A percentile compares a stretch with the other conserved stretches of the same genome.
These are phyloP conservation scores for Alternaria sp. DNA, from an alignment of 2,329 filamentous ascomycete species.

Conservation along the genomic window DNA sequence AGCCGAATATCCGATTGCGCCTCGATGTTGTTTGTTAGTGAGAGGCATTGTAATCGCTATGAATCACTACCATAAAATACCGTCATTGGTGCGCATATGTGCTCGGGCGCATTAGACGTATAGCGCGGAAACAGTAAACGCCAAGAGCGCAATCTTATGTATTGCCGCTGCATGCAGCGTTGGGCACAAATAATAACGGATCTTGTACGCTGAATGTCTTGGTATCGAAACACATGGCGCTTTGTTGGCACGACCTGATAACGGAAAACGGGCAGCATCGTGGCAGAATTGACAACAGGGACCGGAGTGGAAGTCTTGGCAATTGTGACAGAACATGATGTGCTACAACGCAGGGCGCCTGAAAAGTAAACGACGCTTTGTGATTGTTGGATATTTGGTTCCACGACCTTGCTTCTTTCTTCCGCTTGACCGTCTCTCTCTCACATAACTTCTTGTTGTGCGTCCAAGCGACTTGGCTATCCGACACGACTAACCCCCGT, in stretches of 20 bases:
- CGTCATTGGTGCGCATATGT: not conserved
- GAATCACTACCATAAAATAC: slow-evolving; percentile 1
- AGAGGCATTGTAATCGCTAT: slow-evolving; percentile 4
- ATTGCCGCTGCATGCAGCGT: not conserved
- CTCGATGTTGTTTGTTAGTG: slow-evolving; percentile 5
- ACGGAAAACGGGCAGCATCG: not conserved
- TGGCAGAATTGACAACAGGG: not conserved
- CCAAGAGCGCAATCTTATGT: slow-evolving; percentile 2
- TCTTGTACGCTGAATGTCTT: not conserved
- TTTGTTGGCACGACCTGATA: slow-evolving; percentile 6
- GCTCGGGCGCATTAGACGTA: not conserved
- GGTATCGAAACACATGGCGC: not conserved
- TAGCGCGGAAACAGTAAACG: not conserved
- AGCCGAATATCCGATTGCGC: slow-evolving; percentile 20
- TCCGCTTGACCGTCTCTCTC: not conserved
- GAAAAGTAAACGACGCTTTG: slow-evolving; percentile 1
- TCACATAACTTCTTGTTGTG: not conserved
- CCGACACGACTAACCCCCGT: not conserved
- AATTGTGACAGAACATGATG: not conserved
- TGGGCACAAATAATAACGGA: not conserved
- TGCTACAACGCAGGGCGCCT: slow-evolving; percentile 3
- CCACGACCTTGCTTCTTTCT: not conserved
- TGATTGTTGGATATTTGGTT: not conserved
- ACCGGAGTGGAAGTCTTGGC: slow-evolving; percentile 2
- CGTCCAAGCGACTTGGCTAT: not conserved